These are phyloP conservation scores for Diphasiastrum complanatum DNA, from an alignment of 83 land plant genomes.

Conservation along the genomic window DNA sequence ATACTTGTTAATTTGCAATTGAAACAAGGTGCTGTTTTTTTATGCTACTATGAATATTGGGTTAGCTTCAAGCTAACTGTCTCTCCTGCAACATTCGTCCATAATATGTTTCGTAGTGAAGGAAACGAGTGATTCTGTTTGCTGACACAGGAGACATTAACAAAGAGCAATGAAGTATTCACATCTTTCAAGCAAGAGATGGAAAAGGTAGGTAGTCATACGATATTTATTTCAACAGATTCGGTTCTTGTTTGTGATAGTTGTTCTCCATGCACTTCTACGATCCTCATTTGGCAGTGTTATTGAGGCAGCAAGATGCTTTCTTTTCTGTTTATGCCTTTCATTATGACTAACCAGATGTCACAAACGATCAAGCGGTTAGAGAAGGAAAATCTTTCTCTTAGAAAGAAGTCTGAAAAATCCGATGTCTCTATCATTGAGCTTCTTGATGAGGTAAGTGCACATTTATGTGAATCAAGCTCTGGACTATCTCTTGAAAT, in stretches of 20 bases:
- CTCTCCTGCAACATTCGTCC: too few relatives aligned
- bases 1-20: too few relatives aligned
- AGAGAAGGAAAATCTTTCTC: conserved; percentile 76
- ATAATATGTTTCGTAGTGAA: too few relatives aligned
- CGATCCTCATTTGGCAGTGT: background rate
- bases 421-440: conserved; percentile 77
- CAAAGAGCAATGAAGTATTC: conserved; percentile 95
- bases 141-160: conserved; percentile 94
- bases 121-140: too few relatives aligned
- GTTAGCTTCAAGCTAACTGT: too few relatives aligned
- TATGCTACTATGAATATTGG: too few relatives aligned
- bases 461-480: too few relatives aligned
- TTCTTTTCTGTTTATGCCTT: background rate
- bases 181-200: conserved; percentile 91
- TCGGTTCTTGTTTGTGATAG: background rate
- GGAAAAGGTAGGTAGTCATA: conserved; percentile 63
- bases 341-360: conserved; percentile 45
- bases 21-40: too few relatives aligned
- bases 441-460: conserved; percentile 87
- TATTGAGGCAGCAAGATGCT: background rate
- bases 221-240: background rate
- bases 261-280: background rate
- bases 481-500: too few relatives aligned
- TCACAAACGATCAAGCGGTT: conserved; percentile 76
- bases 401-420: conserved; percentile 80